Conservation (phyloP, 2,329 filamentous ascomycete species). For the Cryphonectria japonica region DNA sequence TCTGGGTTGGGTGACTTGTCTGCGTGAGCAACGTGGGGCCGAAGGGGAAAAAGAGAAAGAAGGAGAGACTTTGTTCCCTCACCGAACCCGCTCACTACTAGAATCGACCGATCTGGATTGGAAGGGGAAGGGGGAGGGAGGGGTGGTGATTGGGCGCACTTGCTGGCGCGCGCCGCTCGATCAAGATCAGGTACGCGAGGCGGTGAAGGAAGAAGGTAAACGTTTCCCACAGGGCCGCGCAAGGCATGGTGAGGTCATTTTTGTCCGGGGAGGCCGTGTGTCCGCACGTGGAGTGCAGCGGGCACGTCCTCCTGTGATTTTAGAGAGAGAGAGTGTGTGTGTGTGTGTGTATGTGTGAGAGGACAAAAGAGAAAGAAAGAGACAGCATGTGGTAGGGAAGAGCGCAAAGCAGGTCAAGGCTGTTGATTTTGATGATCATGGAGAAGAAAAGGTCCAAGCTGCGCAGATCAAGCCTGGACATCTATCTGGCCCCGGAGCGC, state of each 20-base stretch:
- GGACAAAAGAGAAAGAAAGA: not conserved
- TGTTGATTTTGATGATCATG: not conserved
- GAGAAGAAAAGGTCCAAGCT: not conserved
- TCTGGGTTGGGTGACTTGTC: conserved; percentile 10
- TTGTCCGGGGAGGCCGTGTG: not conserved
- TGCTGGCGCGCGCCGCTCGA: not conserved
- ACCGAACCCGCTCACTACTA: conserved; percentile 5
- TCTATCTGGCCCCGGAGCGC: not conserved
- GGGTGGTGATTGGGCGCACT: not conserved
- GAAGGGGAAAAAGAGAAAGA: not conserved
- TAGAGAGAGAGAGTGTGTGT: not conserved
- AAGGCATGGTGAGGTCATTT: conserved; percentile 12
- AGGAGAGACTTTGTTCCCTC: not conserved
- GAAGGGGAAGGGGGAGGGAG: not conserved
- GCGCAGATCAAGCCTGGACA: not conserved
- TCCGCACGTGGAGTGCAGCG: not conserved
- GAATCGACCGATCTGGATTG: conserved; percentile 5
- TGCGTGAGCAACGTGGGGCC: not conserved
- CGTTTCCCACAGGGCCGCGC: not conserved
- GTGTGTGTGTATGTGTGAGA: no score
- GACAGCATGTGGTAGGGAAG: not conserved
- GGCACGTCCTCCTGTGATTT: not conserved
- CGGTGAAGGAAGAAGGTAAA: not conserved
- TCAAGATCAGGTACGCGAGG: not conserved
- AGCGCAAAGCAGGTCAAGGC: not conserved